Base-by-base conservation (phyloP, 192 early-diverging fungal genomes). In the Thamnidium elegans region DNA sequence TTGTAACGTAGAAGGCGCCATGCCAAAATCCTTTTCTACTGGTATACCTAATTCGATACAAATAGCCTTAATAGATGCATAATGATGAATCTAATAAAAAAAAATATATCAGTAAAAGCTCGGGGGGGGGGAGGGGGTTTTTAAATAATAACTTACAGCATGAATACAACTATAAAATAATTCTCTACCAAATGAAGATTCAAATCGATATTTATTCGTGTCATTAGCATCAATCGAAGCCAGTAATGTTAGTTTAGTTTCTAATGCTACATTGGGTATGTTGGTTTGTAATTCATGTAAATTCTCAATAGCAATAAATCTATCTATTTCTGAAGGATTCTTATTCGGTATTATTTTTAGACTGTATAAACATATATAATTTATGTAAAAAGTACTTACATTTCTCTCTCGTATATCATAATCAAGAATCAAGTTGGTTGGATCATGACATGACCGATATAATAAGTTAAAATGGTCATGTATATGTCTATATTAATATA, bases 111-210 rank as follows among this genome's bases (percentile, higher is more conserved):
- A 39, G 36, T 39, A 39, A 9, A 9, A n/a, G n/a, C n/a, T n/a
- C n/a, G n/a, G n/a, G n/a, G n/a, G n/a, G n/a, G n/a, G n/a, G n/a
- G n/a, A n/a, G n/a, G n/a, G n/a, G n/a, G n/a, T n/a, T 26, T 52
- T 19, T 26, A 5, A 55, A 55, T 30, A 7, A 26, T 21, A 9
- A 66, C 67, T 79, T 81, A 84, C 82, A 11, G 83, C 81, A 67
- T 85, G 83, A 31, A 78, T 66, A 73, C 77, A 81, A 47, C 83
- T 83, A 66, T 79, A 85, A 77, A 81, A 85, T 20, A 85, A 73
- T 60, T 85, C 83, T 39, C 83, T 66, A 1, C 81, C 81, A 62
- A 79, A 79, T 1, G 81, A 79, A 3, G 83, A 73, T 31, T 13
- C 13, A 54, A 65, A 73, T 9, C 32, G 71, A 31, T 64, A 58